Conservation (phyloP, 305 asterid genomes). For the Ilex paraguariensis region DNA sequence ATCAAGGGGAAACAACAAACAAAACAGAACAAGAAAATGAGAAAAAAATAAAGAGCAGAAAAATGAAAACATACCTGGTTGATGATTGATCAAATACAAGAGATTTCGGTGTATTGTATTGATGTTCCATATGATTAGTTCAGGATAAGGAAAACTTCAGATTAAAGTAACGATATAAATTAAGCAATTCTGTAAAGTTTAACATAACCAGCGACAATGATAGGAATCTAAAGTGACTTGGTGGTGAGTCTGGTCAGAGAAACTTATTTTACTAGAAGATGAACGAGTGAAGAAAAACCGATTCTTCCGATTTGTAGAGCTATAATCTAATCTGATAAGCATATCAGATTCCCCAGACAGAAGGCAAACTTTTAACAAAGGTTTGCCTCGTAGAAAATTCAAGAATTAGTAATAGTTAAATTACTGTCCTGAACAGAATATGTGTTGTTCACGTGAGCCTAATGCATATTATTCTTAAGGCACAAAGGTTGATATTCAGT, state of each 20-base stretch:
- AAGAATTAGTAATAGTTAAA: constrained; percentile 1
- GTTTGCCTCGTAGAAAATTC: constrained; percentile 9
- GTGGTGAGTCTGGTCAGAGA: neutral
- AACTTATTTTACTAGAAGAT: neutral
- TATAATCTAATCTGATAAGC: neutral
- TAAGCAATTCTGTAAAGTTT: neutral
- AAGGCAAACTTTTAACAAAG: constrained; percentile 6
- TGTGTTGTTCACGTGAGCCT: too few relatives aligned
- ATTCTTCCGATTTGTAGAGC: neutral
- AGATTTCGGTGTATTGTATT: too few relatives aligned
- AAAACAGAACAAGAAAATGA: too few relatives aligned
- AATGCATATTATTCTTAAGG: too few relatives aligned
- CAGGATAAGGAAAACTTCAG: too few relatives aligned
- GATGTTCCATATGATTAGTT: too few relatives aligned
- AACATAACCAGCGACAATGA: neutral
- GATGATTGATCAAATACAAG: too few relatives aligned
- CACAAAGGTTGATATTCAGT: too few relatives aligned
- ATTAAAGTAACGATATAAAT: neutral
- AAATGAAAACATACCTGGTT: too few relatives aligned
- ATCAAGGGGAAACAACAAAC: too few relatives aligned
- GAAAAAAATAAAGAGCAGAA: too few relatives aligned
- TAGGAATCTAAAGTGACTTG: neutral
- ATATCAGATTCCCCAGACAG: neutral
- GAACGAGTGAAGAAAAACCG: neutral
- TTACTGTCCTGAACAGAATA: too few relatives aligned